A percentile compares a stretch with the other conserved stretches of the same genome.
phyloP scores from a whole-genome alignment of 2,329 filamentous ascomycete genomes.

The Penicillium hordei region DNA sequence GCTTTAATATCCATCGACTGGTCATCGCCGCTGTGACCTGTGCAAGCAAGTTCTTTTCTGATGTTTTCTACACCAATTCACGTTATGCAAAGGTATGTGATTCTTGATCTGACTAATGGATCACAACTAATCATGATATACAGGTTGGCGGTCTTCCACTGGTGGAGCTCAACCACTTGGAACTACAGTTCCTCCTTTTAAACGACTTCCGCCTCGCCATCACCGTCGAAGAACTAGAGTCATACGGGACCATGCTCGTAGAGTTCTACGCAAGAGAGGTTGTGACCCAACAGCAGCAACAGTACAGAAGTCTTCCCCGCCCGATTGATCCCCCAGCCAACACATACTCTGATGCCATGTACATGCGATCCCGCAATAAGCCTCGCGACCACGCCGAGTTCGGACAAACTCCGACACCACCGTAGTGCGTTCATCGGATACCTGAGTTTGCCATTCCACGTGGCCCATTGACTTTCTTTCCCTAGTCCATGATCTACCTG shows the following conservation, averaged over 20 bases:
- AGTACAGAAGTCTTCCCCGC: slow-evolving; percentile 19
- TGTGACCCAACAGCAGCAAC: slow-evolving; percentile 56
- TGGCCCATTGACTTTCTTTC: neutral
- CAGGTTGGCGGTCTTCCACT: slow-evolving; percentile 93
- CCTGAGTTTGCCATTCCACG: neutral
- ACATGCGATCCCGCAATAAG: slow-evolving; percentile 35
- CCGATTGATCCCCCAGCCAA: slow-evolving; percentile 20
- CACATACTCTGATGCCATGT: slow-evolving; percentile 32
- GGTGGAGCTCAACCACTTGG: slow-evolving; percentile 89
- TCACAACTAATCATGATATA: neutral
- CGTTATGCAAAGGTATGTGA: slow-evolving; percentile 90
- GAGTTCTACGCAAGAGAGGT: slow-evolving; percentile 96
- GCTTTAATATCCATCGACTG: slow-evolving; percentile 95
- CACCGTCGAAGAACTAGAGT: slow-evolving; percentile 91
- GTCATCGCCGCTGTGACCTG: slow-evolving; percentile 97
- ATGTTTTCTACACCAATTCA: slow-evolving; percentile 99
- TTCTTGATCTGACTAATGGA: neutral
- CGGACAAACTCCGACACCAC: slow-evolving; percentile 38
- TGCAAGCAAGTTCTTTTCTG: slow-evolving; percentile 98
- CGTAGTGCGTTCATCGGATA: slow-evolving; percentile 19
- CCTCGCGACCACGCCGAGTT: slow-evolving; percentile 25
- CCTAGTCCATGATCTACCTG: neutral
- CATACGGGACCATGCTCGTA: slow-evolving; percentile 96
- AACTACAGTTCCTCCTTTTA: slow-evolving; percentile 89
- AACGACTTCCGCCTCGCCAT: slow-evolving; percentile 96